Conservation (phyloP, 2,329 filamentous ascomycete genomes). For the Diplodia sapinea region DNA sequence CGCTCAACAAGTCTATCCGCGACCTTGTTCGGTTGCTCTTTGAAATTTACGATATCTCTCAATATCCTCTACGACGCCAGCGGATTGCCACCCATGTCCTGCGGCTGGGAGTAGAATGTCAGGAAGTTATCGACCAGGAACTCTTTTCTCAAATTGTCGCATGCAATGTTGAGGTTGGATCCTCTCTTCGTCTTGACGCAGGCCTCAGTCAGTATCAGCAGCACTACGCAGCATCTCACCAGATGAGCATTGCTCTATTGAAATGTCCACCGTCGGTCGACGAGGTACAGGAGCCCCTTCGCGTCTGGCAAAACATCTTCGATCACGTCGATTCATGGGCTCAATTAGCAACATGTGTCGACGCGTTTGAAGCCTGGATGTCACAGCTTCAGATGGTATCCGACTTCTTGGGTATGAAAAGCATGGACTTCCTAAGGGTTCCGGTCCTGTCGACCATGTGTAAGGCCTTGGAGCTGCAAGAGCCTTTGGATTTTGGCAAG, state of each 20-base stretch:
- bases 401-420: conserved; percentile 64
- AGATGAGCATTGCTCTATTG: conserved; percentile 52
- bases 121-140: conserved; percentile 58
- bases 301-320: conserved; percentile 48
- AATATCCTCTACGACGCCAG: conserved; percentile 44
- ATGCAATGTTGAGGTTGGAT: conserved; percentile 5
- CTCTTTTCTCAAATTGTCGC: conserved; percentile 28
- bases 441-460: conserved; percentile 57
- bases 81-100: conserved; percentile 40
- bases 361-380: conserved; percentile 57
- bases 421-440: conserved; percentile 58
- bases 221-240: conserved; percentile 46
- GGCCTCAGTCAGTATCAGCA: conserved; percentile 42
- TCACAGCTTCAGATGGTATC: conserved; percentile 59
- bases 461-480: conserved; percentile 55
- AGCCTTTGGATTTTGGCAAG: conserved; percentile 45
- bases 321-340: conserved; percentile 43
- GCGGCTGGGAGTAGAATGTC: conserved; percentile 60
- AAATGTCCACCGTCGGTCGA: conserved; percentile 40
- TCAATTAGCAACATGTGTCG: conserved; percentile 53
- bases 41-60: conserved; percentile 39
- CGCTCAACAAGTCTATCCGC: conserved; percentile 39
- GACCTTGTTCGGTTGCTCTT: conserved; percentile 37
- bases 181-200: conserved; percentile 40
- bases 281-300: conserved; percentile 42